Percentiles rank a stretch among this genome's conserved stretches.
phyloP scores from a whole-genome alignment of 208 protist species.

The Herpetomonas muscarum region DNA sequence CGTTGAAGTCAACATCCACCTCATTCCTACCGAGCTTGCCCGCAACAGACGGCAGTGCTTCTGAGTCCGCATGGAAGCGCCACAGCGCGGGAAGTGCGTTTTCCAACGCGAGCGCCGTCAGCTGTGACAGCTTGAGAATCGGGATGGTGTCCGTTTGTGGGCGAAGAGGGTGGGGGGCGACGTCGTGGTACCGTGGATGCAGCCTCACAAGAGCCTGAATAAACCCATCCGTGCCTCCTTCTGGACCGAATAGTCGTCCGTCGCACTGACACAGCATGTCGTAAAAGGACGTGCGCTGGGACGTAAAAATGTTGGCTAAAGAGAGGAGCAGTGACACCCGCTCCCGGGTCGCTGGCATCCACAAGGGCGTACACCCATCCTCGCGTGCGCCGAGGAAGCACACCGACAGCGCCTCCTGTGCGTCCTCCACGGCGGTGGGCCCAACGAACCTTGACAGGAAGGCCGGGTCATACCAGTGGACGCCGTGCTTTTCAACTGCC shows the following conservation, averaged over 20 bases:
- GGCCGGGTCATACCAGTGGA: slow-evolving; percentile 59
- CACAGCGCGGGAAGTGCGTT: slow-evolving; percentile 49
- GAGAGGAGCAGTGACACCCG: slow-evolving; percentile 63
- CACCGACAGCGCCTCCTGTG: slow-evolving; percentile 25
- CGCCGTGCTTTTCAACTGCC: slow-evolving; percentile 47
- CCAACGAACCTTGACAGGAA: slow-evolving; percentile 45
- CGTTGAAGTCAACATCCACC: too few species aligned
- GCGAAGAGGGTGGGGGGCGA: slow-evolving; percentile 10
- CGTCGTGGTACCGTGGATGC: slow-evolving; percentile 69
- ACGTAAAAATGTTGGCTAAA: slow-evolving; percentile 20
- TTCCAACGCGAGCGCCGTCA: slow-evolving; percentile 60
- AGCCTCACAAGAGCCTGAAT: slow-evolving; percentile 44
- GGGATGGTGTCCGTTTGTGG: slow-evolving; percentile 31
- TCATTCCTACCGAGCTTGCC: too few species aligned
- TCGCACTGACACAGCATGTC: slow-evolving; percentile 32
- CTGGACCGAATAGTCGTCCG: slow-evolving; percentile 40
- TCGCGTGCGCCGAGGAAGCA: slow-evolving; percentile 58
- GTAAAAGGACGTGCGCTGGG: slow-evolving; percentile 42
- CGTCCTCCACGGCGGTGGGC: slow-evolving; percentile 21
- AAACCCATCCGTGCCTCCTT: slow-evolving; percentile 25
- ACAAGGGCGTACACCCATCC: slow-evolving; percentile 54
- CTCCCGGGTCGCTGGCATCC: slow-evolving; percentile 65
- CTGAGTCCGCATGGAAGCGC: slow-evolving; percentile 8
- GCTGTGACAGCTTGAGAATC: slow-evolving; percentile 74
- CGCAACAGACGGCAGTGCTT: not conserved